Base-by-base conservation (phyloP, 2,329 filamentous ascomycete genomes). In the Allantophomopsis lycopodina region DNA sequence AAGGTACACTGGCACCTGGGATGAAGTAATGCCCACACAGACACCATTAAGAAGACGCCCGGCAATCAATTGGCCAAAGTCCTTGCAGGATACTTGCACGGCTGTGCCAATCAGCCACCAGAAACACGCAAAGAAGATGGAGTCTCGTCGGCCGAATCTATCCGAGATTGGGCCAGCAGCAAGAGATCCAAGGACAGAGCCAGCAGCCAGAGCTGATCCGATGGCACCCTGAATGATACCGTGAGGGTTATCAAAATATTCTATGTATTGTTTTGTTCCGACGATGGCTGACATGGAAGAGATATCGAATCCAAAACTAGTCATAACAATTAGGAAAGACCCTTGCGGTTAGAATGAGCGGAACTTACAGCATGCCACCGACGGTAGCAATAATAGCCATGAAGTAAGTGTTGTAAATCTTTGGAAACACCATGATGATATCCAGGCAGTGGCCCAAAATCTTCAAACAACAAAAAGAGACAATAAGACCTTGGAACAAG, bases 21-120 rank as follows among this genome's bases (percentile, higher is more conserved):
- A 76, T 17, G 77, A 83, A 56, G 73, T 79, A 54, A 84, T 83
- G 47, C 80, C 81, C 43, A 84, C 79, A 36, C 72, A 71, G 46
- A 84, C 55, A 43, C 80, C 80, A 59, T 83, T 83, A 61, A 86
- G 73, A 55, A 82, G 56, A 49, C 80, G 79, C 36, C 79, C 79
- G 18, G 71, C 74, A 36, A 79, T 71, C 16, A 86, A 65, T 80
- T 76, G 76, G 31, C 61, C 64, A 41, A 78, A 73, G 52, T 71
- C 69, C 48, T 76, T 70, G 6, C 72, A 59, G 10, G 72, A 67
- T 35, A 64, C 68, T 38, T 69, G 63, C 43, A 79, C 41, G 2
- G 57, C 54, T 2, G 61, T 62, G 3, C 61, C 62, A 12, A 55
- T 47, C 21, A 68, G 57, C 65, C 65, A 69, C 50, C 55, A 66